Evolutionary conservation across 345 rosid species (phyloP), one percentile per base, ranked within the genome.

Genomic region (Eucalyptus pumila): DNA sequence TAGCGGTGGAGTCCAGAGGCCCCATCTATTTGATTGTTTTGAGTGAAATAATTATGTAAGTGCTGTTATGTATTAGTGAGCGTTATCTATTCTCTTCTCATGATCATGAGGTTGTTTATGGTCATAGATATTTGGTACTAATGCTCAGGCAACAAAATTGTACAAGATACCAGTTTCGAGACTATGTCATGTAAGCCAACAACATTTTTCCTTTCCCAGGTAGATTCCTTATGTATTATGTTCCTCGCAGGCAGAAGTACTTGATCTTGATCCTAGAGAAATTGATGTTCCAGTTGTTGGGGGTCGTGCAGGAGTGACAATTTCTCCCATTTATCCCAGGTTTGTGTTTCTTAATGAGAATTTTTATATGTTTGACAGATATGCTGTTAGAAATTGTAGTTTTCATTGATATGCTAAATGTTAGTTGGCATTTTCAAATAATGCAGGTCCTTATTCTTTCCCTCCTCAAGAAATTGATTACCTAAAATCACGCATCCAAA

Each of bases 261-360:
- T 96, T 89, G 99, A 96, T 56, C 96, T 97, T 91, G 98, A 97
- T 94, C 99, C 99, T 48, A 93, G 97, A 92, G 96, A 96, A 91
- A 96, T 97, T 42, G 95, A 94, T 92, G 94, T 96, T 90, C 99
- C 99, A 23, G 99, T 98, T 56, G 97, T 98, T 85, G 99, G 97
- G 37, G 99, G 99, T 88, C 99, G 96, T 89, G 92, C 99, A 2
- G 98, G 98, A 89, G 97, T 97, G 89, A 95, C 99, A n/a, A 97
- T 96, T 44, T 93, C 97, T 92, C 99, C 99, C 96, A 97, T 86
- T 87, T 97, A 87, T 98, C 99, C 56, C 98, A 95, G 97, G 99
- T 91, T 58, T 47, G 80, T 40, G 23, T 9, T 2, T 34, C 8
- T 30, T 62, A n/a, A n/a, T 65, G 11, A 37, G 34, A 62, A 58